Evolutionary conservation across 768 basidiomycete genomes (phyloP).

Genomic region (Xerocomellus amylosporus): DNA sequence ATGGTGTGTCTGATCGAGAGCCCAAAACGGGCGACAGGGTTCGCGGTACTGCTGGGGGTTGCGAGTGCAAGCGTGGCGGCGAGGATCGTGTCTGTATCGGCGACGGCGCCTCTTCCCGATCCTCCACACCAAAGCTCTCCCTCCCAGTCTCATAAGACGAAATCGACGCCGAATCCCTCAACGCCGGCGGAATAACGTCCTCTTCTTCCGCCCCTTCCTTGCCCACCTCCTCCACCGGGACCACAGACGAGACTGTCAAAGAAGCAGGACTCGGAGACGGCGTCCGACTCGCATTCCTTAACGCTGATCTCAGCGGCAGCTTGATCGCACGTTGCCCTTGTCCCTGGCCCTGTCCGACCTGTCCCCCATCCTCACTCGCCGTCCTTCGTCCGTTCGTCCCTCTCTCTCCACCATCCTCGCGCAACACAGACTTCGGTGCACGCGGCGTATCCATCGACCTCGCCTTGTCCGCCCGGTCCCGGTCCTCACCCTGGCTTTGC

Average conservation of each 20-base stretch:
- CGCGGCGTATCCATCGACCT: conserved; percentile 26
- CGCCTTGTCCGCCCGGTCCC: background rate
- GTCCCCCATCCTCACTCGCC: background rate
- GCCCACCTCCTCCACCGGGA: background rate
- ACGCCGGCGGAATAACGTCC: background rate
- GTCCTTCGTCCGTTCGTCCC: background rate
- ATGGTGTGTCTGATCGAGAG: background rate
- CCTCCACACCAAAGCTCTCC: conserved; percentile 44
- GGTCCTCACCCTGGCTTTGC: conserved; percentile 11
- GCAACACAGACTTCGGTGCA: conserved; percentile 15
- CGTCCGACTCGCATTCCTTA: conserved; percentile 51
- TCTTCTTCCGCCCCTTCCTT: background rate
- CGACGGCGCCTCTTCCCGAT: background rate
- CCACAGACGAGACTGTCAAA: background rate
- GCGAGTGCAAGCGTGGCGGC: background rate
- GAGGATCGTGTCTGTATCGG: background rate
- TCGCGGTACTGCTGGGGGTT: background rate
- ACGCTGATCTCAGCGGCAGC: conserved; percentile 59
- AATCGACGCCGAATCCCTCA: conserved; percentile 32
- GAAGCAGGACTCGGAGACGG: conserved; percentile 40
- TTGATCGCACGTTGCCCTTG: conserved; percentile 34
- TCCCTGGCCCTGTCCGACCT: background rate
- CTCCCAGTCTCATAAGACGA: conserved; percentile 67
- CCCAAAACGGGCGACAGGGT: background rate
- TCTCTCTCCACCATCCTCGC: background rate